Evolutionary conservation across 202 grass and related monocot species (phyloP), one percentile per base, ranked within the genome.

Genomic region (Bolboschoenoplectus hybrid): DNA sequence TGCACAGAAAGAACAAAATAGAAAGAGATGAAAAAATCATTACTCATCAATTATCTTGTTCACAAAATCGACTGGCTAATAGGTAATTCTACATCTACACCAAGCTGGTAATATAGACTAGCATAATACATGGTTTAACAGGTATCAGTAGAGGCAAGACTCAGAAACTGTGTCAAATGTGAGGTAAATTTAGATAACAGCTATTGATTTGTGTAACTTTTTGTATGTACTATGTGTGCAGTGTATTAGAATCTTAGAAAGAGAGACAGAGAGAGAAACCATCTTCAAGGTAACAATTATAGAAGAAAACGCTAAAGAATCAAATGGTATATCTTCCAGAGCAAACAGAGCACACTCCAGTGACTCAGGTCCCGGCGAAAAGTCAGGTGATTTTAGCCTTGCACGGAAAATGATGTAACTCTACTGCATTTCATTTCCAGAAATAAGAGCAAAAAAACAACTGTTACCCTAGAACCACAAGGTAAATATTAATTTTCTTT

Each of bases 361-460:
- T 1, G 97, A 99, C 81, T 99, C 97, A 14, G 87, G 75, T 38
- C 97, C 97, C 43, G 97, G 97, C 73, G 93, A 94, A 72, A 97
- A 99, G 45, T 82, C 81, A 14, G 90, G 90, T 43, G 86, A 80
- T 88, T 91, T 99, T 79, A 99, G 81, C 86, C 86, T 97, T 86
- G 97, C 97, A 86, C 96, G 96, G 93, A 98, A 98, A 89, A 98
- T 98, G 81, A 98, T 88, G 90, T 98, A 98, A 90, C 93, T 98
- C 95, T 98, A 98, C 95, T 98, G 97, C 89, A 98, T 94, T 82
- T 69, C 14, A 61, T 61, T 61, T 61, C 17, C 57, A 61, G 57
- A 61, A 61, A 61, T 61, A 6, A 61, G 19, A 61, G 57, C n/a
- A 61, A 61, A 51, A 61, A 68, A 43, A 68, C 36, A 41, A 68